A percentile compares a stretch with the other conserved stretches of the same genome.
These are phyloP conservation scores for Rauvolfia tetraphylla DNA, from an alignment of 257 asterid genomes.

Conservation along the genomic window DNA sequence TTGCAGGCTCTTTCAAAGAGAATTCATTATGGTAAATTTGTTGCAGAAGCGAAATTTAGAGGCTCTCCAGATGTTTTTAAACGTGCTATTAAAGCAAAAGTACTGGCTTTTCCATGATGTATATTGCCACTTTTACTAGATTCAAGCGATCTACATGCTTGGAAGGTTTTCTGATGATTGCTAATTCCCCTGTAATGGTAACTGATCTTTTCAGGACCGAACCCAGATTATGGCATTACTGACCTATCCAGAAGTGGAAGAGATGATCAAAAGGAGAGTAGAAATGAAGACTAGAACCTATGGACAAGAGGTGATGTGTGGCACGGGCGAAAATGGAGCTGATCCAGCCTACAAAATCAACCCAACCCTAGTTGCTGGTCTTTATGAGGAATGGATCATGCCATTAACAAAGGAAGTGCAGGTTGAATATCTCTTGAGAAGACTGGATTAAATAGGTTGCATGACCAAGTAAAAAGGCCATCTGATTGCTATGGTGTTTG, in stretches of 20 bases:
- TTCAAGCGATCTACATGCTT: neutral
- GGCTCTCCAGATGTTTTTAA: conserved; percentile 65
- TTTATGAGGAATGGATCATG: conserved; percentile 90
- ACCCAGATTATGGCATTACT: conserved; percentile 57
- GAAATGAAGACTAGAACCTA: conserved; percentile 72
- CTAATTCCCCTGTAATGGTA: neutral
- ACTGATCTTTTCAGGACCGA: conserved; percentile 44
- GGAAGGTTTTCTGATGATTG: neutral
- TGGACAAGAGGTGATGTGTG: conserved; percentile 59
- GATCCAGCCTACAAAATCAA: conserved; percentile 64
- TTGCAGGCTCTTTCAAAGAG: conserved; percentile 78
- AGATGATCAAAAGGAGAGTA: conserved; percentile 56
- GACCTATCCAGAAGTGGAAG: conserved; percentile 75
- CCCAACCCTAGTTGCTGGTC: conserved; percentile 64
- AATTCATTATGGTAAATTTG: conserved; percentile 94
- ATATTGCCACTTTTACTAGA: neutral
- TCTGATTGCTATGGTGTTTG: neutral
- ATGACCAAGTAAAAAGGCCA: neutral
- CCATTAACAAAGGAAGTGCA: conserved; percentile 94
- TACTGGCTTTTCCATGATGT: conserved; percentile 18
- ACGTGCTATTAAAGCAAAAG: conserved; percentile 70
- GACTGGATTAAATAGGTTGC: conserved; percentile 47
- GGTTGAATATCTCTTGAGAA: conserved; percentile 67
- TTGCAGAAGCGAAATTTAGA: conserved; percentile 86
- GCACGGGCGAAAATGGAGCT: conserved; percentile 24